Evolutionary conservation across 1,284 basidiomycete genomes (phyloP).

Genomic region (Salmacisia buchloeana): DNA sequence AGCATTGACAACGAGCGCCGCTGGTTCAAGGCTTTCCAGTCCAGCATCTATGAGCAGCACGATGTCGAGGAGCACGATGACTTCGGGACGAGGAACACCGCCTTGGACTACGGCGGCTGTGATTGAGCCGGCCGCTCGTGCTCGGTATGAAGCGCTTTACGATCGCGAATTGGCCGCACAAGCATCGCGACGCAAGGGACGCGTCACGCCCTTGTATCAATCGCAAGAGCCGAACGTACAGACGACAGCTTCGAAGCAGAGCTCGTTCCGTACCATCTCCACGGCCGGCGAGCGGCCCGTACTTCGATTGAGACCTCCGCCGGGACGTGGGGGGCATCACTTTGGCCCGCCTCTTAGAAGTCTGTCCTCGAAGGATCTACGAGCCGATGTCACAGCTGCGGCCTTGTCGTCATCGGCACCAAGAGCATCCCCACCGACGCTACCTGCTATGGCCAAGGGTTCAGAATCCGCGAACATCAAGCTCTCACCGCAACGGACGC

Average conservation of each 20-base stretch:
- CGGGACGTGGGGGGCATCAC: neutral
- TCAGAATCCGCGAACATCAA: neutral
- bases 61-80: too few relatives aligned
- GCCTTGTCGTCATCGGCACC: neutral
- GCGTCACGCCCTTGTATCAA: too few relatives aligned
- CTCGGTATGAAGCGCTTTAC: neutral
- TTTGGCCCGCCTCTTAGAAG: neutral
- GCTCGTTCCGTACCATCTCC: neutral
- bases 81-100: neutral
- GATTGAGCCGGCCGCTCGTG: neutral
- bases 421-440: neutral
- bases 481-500: neutral
- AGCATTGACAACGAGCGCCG: too few relatives aligned
- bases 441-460: neutral
- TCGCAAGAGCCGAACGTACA: too few relatives aligned
- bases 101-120: neutral
- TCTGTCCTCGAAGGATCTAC: neutral
- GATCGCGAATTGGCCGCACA: conserved; percentile 2
- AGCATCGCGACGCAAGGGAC: neutral
- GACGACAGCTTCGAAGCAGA: too few relatives aligned
- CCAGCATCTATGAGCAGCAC: too few relatives aligned
- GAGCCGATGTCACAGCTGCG: neutral
- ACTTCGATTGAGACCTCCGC: neutral
- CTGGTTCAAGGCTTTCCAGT: too few relatives aligned
- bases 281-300: neutral